Conservation (phyloP, 768 basidiomycete genomes). For the Tylopilus felleus region DNA sequence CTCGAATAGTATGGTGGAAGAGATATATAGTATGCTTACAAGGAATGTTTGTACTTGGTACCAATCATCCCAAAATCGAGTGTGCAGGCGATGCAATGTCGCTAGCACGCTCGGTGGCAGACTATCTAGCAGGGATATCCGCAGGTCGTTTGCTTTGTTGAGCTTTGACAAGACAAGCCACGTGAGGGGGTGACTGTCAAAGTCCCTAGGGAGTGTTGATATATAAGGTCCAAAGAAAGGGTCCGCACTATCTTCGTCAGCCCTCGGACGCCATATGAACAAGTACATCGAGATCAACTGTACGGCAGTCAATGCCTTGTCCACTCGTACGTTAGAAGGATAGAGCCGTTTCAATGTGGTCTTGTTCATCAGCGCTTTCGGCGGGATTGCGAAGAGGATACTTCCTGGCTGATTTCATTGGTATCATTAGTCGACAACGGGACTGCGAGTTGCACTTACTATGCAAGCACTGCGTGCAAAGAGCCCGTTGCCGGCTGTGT, state of each 20-base stretch:
- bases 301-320: slow-evolving; percentile 48
- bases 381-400: slow-evolving; percentile 67
- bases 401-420: slow-evolving; percentile 44
- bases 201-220: slow-evolving; percentile 67
- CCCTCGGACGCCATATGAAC: slow-evolving; percentile 55
- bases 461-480: slow-evolving; percentile 46
- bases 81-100: slow-evolving; percentile 41
- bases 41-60: slow-evolving; percentile 44
- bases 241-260: slow-evolving; percentile 45
- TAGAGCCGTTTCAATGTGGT: slow-evolving; percentile 64
- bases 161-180: slow-evolving; percentile 49
- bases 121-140: slow-evolving; percentile 34
- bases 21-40: slow-evolving; percentile 37
- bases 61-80: slow-evolving; percentile 62
- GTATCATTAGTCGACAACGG: not conserved
- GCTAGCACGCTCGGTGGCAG: slow-evolving; percentile 48
- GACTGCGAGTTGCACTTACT: slow-evolving; percentile 32
- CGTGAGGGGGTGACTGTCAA: slow-evolving; percentile 78
- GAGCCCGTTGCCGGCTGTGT: slow-evolving; percentile 63
- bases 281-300: slow-evolving; percentile 85
- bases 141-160: slow-evolving; percentile 11
- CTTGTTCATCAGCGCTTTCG: slow-evolving; percentile 66
- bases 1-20: not conserved
- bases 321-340: slow-evolving; percentile 30
- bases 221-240: slow-evolving; percentile 73